A percentile compares a stretch with the other conserved stretches of the same genome.
Evolutionary conservation across 208 protist species (phyloP).

Genomic region (Trichomonas vaginalis): DNA sequence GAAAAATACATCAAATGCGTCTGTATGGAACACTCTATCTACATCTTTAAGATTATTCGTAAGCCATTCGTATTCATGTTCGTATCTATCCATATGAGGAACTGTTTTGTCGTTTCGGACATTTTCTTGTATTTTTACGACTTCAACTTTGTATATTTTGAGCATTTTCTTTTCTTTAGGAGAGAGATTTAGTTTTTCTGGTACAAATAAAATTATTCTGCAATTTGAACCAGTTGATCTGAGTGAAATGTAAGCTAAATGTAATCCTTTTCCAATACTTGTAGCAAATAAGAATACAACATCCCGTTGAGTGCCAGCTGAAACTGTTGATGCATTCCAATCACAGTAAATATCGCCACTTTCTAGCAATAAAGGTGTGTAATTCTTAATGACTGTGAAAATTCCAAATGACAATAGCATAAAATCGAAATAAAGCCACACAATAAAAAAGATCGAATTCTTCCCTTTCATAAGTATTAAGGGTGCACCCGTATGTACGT

Average conservation of each 20-base stretch:
- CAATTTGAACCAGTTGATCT: background rate
- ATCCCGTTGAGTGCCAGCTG: background rate
- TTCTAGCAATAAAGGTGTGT: background rate
- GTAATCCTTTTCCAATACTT: background rate
- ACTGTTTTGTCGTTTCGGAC: background rate
- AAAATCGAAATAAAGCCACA: background rate
- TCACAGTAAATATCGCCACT: background rate
- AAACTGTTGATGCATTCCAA: background rate
- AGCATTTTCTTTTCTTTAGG: background rate
- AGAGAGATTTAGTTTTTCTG: background rate
- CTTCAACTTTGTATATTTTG: background rate
- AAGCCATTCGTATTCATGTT: background rate
- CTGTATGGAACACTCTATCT: background rate
- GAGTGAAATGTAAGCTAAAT: background rate
- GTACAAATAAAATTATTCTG: background rate
- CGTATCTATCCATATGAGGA: background rate
- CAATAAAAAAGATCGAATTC: too few relatives aligned
- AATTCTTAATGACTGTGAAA: background rate
- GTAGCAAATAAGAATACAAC: background rate
- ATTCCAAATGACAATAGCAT: background rate
- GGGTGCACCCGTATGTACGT: too few relatives aligned
- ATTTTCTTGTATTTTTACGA: background rate
- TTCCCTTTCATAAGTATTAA: too few relatives aligned
- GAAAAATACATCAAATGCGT: slow-evolving; percentile 6
- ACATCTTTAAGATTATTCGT: background rate